phyloP scores from a whole-genome alignment of 2,329 filamentous ascomycete genomes.

The Epichloe brachyelytri region DNA sequence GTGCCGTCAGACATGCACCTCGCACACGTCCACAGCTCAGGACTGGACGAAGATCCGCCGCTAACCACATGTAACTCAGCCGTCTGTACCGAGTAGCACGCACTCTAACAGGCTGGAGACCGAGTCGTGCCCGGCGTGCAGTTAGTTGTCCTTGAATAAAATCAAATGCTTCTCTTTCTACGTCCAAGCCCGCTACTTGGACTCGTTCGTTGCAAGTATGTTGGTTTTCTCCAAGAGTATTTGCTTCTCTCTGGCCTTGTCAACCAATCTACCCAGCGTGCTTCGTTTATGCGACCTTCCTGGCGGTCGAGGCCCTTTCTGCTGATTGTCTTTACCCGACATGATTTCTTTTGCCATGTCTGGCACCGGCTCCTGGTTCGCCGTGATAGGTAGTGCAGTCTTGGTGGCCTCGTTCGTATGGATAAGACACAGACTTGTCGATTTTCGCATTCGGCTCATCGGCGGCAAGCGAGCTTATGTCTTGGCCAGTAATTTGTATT shows the following conservation, averaged over 20 bases:
- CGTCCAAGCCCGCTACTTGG: neutral
- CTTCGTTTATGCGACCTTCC: neutral
- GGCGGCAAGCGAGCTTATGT: conserved; percentile 21
- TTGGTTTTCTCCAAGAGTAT: neutral
- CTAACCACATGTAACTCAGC: too few relatives aligned
- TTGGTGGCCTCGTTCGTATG: conserved; percentile 10
- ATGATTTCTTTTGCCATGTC: neutral
- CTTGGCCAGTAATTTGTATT: conserved; percentile 21
- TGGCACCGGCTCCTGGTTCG: neutral
- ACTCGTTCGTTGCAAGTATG: neutral
- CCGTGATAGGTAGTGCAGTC: conserved; percentile 1
- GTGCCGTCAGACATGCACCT: conserved; percentile 3
- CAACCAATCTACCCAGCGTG: neutral
- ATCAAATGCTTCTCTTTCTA: neutral
- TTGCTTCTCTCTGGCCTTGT: neutral
- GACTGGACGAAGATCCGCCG: neutral
- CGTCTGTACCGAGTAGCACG: too few relatives aligned
- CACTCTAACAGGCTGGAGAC: neutral
- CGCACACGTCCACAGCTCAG: conserved; percentile 1
- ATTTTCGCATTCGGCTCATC: conserved; percentile 16
- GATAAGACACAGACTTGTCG: conserved; percentile 12
- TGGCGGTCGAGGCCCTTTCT: neutral
- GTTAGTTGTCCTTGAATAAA: too few relatives aligned
- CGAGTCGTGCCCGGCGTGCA: neutral
- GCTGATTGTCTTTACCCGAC: neutral